phyloP scores from a whole-genome alignment of 192 early-diverging fungal species.

The Entophlyctis luteolus region DNA sequence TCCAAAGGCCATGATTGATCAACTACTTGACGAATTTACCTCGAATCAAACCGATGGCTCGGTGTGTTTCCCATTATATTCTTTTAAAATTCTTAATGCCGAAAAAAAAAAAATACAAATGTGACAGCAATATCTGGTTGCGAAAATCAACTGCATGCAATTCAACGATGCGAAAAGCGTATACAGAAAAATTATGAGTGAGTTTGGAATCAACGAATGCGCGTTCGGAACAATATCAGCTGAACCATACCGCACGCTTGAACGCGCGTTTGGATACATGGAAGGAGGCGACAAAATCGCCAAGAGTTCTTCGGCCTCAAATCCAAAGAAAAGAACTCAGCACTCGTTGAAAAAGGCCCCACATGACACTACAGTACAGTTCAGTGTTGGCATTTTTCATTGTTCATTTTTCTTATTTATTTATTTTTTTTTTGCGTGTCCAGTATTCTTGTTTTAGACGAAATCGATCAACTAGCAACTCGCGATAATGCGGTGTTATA shows the following conservation, averaged over 20 bases:
- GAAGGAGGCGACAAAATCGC: constrained; percentile 14
- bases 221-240: constrained; percentile 42
- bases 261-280: constrained; percentile 7
- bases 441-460: constrained; percentile 83
- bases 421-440: no score
- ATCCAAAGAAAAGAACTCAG: background rate
- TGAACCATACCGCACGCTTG: constrained; percentile 5
- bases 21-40: constrained; percentile 36
- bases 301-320: background rate
- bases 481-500: constrained; percentile 81
- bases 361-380: constrained; percentile 2
- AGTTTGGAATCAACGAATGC: constrained; percentile 41
- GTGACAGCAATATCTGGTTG: no score
- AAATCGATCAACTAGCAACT: constrained; percentile 84
- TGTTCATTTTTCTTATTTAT: background rate
- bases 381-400: background rate
- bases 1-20: constrained; percentile 20
- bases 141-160: constrained; percentile 84
- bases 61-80: no score
- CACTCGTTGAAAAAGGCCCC: background rate
- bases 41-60: constrained; percentile 43
- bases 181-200: constrained; percentile 59
- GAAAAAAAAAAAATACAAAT: background rate
- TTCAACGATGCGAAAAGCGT: constrained; percentile 66
- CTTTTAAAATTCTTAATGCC: no score